A percentile compares a stretch with the other conserved stretches of the same genome.
Evolutionary conservation across 2,329 filamentous ascomycete genomes (phyloP).

Genomic region (Cordyceps militaris): DNA sequence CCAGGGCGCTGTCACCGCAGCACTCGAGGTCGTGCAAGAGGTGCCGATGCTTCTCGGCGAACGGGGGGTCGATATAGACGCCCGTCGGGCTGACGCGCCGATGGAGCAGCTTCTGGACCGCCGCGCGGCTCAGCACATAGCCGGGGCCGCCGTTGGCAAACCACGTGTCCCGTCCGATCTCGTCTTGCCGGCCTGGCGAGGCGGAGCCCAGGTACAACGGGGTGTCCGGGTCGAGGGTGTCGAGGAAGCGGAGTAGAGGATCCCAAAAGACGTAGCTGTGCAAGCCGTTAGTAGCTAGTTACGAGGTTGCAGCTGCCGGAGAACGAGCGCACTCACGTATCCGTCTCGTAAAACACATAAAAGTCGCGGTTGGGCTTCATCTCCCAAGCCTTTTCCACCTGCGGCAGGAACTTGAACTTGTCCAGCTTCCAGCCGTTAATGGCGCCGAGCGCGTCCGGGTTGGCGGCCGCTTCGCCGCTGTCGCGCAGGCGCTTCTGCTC

Average conservation of each 20-base stretch:
- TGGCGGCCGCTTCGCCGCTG: slow-evolving; percentile 26
- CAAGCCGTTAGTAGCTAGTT: background rate
- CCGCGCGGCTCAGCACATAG: slow-evolving; percentile 15
- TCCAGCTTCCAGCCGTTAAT: slow-evolving; percentile 45
- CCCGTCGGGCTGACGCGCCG: background rate
- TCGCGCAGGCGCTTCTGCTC: slow-evolving; percentile 30
- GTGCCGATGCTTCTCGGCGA: slow-evolving; percentile 5
- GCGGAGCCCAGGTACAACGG: slow-evolving; percentile 8
- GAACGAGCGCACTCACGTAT: slow-evolving; percentile 35
- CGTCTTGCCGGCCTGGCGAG: slow-evolving; percentile 2
- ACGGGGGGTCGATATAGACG: slow-evolving; percentile 6
- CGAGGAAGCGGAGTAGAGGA: slow-evolving; percentile 15
- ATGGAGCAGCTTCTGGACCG: slow-evolving; percentile 14
- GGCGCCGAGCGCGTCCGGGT: slow-evolving; percentile 23
- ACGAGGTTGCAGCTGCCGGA: too few relatives aligned
- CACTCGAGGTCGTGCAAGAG: slow-evolving; percentile 12
- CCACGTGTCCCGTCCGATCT: background rate
- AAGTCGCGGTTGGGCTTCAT: slow-evolving; percentile 41
- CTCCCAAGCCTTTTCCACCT: slow-evolving; percentile 43
- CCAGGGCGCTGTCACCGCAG: slow-evolving; percentile 15
- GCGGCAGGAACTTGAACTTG: slow-evolving; percentile 51
- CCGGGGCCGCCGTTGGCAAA: slow-evolving; percentile 17
- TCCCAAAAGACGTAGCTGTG: slow-evolving; percentile 16
- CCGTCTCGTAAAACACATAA: slow-evolving; percentile 51
- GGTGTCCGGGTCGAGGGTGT: slow-evolving; percentile 11